phyloP scores from a whole-genome alignment of 495 filamentous ascomycete genomes.

The Lasiosphaeria miniovina region DNA sequence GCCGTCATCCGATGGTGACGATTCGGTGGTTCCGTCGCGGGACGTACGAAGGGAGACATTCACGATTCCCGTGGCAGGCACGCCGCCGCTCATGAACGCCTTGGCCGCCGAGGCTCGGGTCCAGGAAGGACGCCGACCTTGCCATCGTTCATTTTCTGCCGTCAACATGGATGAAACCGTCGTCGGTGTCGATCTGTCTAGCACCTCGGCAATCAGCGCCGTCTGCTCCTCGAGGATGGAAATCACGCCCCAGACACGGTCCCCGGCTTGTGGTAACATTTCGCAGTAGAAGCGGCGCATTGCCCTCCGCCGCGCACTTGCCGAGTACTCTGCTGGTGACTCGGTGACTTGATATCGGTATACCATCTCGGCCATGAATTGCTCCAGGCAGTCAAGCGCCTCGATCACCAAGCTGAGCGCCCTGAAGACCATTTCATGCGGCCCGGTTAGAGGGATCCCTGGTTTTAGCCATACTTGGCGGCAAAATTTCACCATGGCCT shows the following conservation, averaged over 20 bases:
- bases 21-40: no score
- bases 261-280: slow-evolving; percentile 2
- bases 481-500: no score
- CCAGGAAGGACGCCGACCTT: no score
- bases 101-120: no score
- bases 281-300: slow-evolving; percentile 3
- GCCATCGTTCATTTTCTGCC: neutral
- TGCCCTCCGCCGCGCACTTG: neutral
- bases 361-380: slow-evolving; percentile 2
- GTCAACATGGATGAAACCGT: neutral
- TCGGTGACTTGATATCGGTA: neutral
- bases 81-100: no score
- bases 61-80: no score
- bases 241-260: slow-evolving; percentile 4
- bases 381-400: neutral
- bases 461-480: no score
- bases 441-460: no score
- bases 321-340: neutral
- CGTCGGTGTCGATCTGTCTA: neutral
- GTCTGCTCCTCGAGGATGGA: slow-evolving; percentile 8
- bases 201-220: neutral
- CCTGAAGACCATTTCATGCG: no score
- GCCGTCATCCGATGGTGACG: neutral
- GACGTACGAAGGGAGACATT: no score
- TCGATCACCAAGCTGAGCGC: neutral